Percentiles rank a stretch among this genome's conserved stretches.
Conservation (phyloP, 1,139 yeast species). For the Blastobotrys apis region DNA sequence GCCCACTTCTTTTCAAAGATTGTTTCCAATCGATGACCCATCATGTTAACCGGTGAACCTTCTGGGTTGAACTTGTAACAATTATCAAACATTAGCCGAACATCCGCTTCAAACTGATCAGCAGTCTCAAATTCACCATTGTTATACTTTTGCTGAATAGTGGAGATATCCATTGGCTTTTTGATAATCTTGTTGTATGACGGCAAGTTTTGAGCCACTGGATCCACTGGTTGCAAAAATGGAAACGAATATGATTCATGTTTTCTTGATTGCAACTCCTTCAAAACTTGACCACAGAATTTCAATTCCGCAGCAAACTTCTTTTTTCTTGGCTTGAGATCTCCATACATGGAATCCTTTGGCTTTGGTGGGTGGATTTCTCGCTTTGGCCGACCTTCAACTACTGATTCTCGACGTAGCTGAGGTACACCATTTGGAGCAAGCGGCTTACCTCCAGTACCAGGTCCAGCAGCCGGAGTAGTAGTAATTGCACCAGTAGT, state of each 20-base stretch:
- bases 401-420: constrained; percentile 61
- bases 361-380: constrained; percentile 96
- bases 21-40: constrained; percentile 89
- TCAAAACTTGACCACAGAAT: constrained; percentile 76
- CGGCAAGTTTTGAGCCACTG: constrained; percentile 90
- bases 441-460: constrained; percentile 25
- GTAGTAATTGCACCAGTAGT: constrained; percentile 9
- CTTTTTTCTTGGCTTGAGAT: constrained; percentile 80
- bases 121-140: constrained; percentile 87
- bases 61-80: constrained; percentile 93
- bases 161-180: constrained; percentile 92
- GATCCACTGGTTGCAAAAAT: constrained; percentile 90
- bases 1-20: constrained; percentile 87
- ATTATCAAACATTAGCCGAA: constrained; percentile 76
- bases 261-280: constrained; percentile 78
- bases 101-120: constrained; percentile 80
- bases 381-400: constrained; percentile 79
- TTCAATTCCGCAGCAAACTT: constrained; percentile 86
- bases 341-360: constrained; percentile 81
- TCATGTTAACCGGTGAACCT: constrained; percentile 88
- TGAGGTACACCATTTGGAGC: constrained; percentile 48
- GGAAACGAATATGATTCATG: constrained; percentile 85
- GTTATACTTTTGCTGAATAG: constrained; percentile 72
- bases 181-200: constrained; percentile 79
- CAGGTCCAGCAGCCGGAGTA: constrained; percentile 24